Evolutionary conservation across 2,329 filamentous ascomycete species (phyloP), one percentile per base, ranked within the genome.

Genomic region (Ustulina deusta): DNA sequence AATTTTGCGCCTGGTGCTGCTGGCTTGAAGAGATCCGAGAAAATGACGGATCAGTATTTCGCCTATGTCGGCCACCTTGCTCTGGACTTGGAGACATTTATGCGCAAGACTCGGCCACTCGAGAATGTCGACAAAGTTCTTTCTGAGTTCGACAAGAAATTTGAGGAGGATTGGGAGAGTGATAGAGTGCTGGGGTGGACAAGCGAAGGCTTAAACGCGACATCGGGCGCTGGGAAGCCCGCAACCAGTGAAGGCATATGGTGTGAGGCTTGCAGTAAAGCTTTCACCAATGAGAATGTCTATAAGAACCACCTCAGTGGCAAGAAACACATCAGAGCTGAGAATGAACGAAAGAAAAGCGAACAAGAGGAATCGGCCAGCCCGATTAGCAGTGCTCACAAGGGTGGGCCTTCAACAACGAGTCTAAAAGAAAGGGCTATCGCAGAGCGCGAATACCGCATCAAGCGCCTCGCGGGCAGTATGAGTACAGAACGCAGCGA

Each of bases 221-320:
- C 81, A 25, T 42, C 81, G 17, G 80, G 81, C 0, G 69, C 81
- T 1, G 73, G 80, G 0, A 74, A 74, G 32, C 55, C 78, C 1
- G 82, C 79, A 63, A 76, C 76, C 76, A 84, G 75, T 0, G 90
- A 93, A 60, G 93, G 91, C 0, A 86, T 94, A 17, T 98, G 93
- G 92, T 99, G 96, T 76, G 86, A 91, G 6, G 94, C 94, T 70
- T 99, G 96, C 78, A 91, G 96, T 77, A 97, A 94, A 81, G 93
- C 95, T 67, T 99, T 98, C 82, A 94, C 93, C 76, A 98, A 97
- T 75, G 90, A 96, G 72, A 97, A 97, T 69, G 93, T 97, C 55
- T 97, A 97, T 84, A 94, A 94, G 74, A 90, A 89, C 42, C 96
- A 99, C 79, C 81, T 99, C 69, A 91, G 84, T 0, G 95, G 95